Base-by-base conservation (phyloP, 2,329 filamentous ascomycete genomes). In the Xenoacremonium recifei region DNA sequence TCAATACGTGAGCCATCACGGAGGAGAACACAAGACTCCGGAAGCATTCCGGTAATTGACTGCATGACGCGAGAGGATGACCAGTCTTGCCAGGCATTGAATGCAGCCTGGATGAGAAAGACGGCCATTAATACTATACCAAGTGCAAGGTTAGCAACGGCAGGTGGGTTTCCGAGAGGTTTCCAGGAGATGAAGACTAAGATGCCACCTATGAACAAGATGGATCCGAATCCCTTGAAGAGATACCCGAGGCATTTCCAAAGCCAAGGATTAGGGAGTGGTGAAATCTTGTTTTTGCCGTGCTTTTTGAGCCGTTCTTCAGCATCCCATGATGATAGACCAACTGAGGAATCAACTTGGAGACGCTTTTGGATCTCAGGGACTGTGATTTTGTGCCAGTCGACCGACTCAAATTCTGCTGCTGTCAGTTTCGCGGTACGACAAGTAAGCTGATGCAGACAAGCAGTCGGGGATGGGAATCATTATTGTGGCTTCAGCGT, bases 41-140 rank as follows among this genome's bases (percentile, higher is more conserved):
- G 87, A n/a, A 91, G 72, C 85, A 91, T 87, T 15, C 77, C 84
- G 35, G 83, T 87, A 59, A 91, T 91, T 0, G 84, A 88, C 15
- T 81, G 79, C 87, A 91, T 91, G 41, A 89, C 85, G 5, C 82
- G 72, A 2, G 79, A 85, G 1, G 84, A 86, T 3, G 85, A 88
- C 79, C 85, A 91, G 59, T 91, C 87, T 56, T 84, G 80, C 71
- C 76, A 85, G 56, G 78, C 77, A 56, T 83, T 83, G 66, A 89
- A 90, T 3, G 70, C 77, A 13, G 84, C 86, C 54, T 85, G 80
- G 30, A 85, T 78, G 49, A 82, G 65, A 55, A 84, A 91, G 6
- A 91, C 85, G 5, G 80, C 76, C 2, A 84, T 61, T 5, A 91
- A 68, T 3, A 91, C 85, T 54, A 89, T 87, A 1, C 82, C 87